Evolutionary conservation across 2,329 filamentous ascomycete genomes (phyloP), one percentile per base, ranked within the genome.

Genomic region (Boeremia exigua): DNA sequence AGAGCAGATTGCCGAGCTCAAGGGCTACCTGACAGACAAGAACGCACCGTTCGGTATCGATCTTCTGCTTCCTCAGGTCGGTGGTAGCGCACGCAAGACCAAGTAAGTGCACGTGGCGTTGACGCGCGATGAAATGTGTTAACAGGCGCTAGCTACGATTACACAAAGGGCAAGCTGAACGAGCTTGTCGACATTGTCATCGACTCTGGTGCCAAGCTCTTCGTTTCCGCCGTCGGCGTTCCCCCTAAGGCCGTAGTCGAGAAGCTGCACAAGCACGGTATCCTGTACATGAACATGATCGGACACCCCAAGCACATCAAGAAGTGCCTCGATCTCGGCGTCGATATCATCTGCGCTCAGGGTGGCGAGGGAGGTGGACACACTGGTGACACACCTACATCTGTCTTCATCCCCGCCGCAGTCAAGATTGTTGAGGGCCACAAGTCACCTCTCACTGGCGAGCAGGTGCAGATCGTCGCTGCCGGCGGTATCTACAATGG

Each of bases 281-380:
- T 99, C 67, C 84, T 96, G 66, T 96, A 96, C 85, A 98, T 98
- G 95, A 99, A 99, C 88, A 99, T 99, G 95, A 93, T 99, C 76
- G 95, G 95, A 66, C 95, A 99, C 84, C 94, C 95, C 74, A 99
- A 99, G 88, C 95, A 99, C 81, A 94, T 96, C 62, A 86, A 92
- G 80, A 99, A 98, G 85, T 96, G 92, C 79, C 84, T 99, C 60
- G 92, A 94, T 46, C 85, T 75, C 56, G 95, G 93, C 64, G 91
- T 88, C 68, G 95, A 99, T 79, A 90, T 99, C 71, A 98, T 99
- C 81, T 98, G 94, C 82, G 95, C 95, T 48, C 95, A 99, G 82
- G 95, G 95, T 75, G 94, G 95, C 69, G 95, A 99, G 82, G 95
- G 95, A 62, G 95, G 95, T 76, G 95, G 95, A 66, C 93, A 97